phyloP scores from a whole-genome alignment of 306 rosid species.

The Vachellia collinsii region DNA sequence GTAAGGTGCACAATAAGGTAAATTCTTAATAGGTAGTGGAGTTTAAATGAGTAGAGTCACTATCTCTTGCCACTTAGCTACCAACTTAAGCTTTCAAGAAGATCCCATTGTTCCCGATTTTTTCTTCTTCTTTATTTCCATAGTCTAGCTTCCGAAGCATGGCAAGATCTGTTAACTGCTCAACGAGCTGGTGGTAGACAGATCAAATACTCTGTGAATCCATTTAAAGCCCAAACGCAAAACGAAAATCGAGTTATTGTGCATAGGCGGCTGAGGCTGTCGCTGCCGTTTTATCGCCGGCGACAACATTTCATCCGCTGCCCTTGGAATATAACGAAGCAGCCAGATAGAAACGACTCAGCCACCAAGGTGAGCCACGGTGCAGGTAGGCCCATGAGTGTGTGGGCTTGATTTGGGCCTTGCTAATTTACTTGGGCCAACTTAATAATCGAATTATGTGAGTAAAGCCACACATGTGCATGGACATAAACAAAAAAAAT shows the following conservation, averaged over 20 bases:
- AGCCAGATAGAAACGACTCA: not conserved
- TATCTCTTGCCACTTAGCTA: not conserved
- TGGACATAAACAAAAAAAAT: too few relatives aligned
- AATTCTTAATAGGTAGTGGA: not conserved
- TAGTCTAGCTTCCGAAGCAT: not conserved
- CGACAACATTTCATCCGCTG: not conserved
- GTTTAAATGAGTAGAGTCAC: not conserved
- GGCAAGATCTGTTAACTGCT: not conserved
- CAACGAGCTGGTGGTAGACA: not conserved
- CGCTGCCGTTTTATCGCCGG: not conserved
- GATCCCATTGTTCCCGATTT: not conserved
- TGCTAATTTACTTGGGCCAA: not conserved
- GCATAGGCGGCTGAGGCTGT: not conserved
- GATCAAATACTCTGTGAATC: not conserved
- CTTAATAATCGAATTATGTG: not conserved
- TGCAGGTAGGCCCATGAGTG: not conserved
- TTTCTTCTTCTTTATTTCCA: not conserved
- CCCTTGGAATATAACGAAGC: not conserved
- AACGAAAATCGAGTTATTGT: not conserved
- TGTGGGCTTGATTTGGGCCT: not conserved
- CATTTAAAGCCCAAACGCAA: not conserved
- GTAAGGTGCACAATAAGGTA: not conserved
- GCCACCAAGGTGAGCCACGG: not conserved
- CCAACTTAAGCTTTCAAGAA: not conserved
- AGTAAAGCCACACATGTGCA: too few relatives aligned